Evolutionary conservation across 345 rosid genomes (phyloP), one percentile per base, ranked within the genome.

Genomic region (Gossypium herbaceum): DNA sequence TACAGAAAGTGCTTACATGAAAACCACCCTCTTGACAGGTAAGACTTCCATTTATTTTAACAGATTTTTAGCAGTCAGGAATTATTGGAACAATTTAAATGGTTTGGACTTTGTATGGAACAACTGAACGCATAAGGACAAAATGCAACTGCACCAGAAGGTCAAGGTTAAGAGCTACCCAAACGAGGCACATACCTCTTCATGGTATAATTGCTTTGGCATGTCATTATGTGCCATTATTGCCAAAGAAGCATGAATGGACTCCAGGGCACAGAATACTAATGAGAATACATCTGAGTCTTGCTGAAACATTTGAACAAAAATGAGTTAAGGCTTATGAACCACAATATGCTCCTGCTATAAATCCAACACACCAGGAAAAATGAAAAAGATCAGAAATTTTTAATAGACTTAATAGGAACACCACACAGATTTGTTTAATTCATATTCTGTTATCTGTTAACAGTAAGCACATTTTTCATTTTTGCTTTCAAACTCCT

Each of bases 131-230:
- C 50, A n/a, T n/a, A 27, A 50, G 22, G 27, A 34, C 12, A 54
- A 34, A 71, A 54, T 0, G 41, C 4, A 70, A 70, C 44, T 27
- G 27, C 60, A 51, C 22, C 6, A 54, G 27, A 25, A 70, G 45
- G 0, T 44, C 13, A 71, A 34, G 16, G 27, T 29, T 39, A 71
- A 29, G 17, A 3, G 45, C 64, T n/a, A 54, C 34, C 41, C 63
- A 71, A 76, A 82, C 3, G 22, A 54, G 72, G 64, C 68, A 77
- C 66, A 58, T 75, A 93, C 99, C 99, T 93, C 99, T 84, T 95
- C 99, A 71, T 91, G 88, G 77, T 93, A 93, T 57, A 95, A 89
- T 83, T 89, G 99, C 82, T 93, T 93, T 51, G 99, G 94, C 99
- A 95, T 93, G 83, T 89, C 82, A 83, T 77, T 84, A 82, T 92